A percentile compares a stretch with the other conserved stretches of the same genome.
Conservation (phyloP, 2,329 filamentous ascomycete species). For the Neonectria ditissima region DNA sequence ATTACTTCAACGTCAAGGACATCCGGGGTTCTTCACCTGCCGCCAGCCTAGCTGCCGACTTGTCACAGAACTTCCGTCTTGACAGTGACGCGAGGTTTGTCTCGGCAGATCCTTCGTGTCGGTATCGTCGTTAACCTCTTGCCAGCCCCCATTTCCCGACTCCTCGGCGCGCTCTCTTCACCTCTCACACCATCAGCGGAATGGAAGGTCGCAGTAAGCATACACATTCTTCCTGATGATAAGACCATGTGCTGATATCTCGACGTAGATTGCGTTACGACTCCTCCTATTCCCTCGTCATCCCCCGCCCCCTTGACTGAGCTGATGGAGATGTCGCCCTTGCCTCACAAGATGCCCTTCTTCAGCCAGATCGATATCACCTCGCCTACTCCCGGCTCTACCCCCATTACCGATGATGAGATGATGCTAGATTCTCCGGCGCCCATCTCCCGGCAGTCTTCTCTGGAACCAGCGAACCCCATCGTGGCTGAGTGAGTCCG, state of each 20-base stretch:
- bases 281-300: conserved; percentile 84
- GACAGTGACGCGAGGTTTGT: conserved; percentile 84
- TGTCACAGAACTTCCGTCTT: conserved; percentile 97
- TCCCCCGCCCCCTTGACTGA: conserved; percentile 80
- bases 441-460: conserved; percentile 59
- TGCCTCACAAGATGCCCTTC: conserved; percentile 87
- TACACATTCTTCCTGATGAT: conserved; percentile 1
- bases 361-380: conserved; percentile 73
- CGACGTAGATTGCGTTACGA: conserved; percentile 77
- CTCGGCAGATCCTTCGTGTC: conserved; percentile 22
- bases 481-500: conserved; percentile 65
- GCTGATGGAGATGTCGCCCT: conserved; percentile 91
- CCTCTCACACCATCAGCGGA: conserved; percentile 52
- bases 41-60: conserved; percentile 88
- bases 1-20: conserved; percentile 86
- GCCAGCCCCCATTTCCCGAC: conserved; percentile 56
- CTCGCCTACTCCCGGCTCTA: conserved; percentile 76
- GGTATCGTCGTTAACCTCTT: conserved; percentile 36
- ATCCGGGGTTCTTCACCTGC: conserved; percentile 90
- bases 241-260: conserved; percentile 40
- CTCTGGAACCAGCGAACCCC: conserved; percentile 62
- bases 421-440: conserved; percentile 70
- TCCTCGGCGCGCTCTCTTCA: conserved; percentile 56
- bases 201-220: conserved; percentile 52
- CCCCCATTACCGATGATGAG: conserved; percentile 58